Evolutionary conservation across 495 filamentous ascomycete species (phyloP).

Genomic region (Bacidia gigantensis): DNA sequence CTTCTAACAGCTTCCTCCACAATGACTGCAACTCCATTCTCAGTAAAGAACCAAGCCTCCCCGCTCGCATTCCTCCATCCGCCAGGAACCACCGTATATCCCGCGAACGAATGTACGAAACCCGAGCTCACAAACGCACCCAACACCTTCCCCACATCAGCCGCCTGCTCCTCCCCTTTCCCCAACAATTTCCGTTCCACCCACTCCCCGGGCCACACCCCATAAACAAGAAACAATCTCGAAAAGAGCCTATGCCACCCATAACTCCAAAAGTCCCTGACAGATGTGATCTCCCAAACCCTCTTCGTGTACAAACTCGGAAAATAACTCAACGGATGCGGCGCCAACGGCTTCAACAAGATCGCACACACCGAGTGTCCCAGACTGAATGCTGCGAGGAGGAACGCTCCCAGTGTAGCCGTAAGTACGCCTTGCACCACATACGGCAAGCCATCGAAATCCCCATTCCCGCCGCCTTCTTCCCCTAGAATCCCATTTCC

Average conservation of each 20-base stretch:
- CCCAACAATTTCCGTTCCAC: conserved; percentile 15
- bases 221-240: conserved; percentile 17
- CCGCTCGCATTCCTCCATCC: conserved; percentile 13
- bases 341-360: conserved; percentile 12
- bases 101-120: conserved; percentile 18
- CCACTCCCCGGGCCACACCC: conserved; percentile 20
- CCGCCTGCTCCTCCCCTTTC: conserved; percentile 4
- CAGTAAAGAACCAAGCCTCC: conserved; percentile 17
- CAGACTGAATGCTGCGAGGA: conserved; percentile 15
- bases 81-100: conserved; percentile 14
- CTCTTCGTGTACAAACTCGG: conserved; percentile 16
- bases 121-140: conserved; percentile 17
- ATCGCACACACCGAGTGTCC: conserved; percentile 16
- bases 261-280: conserved; percentile 19
- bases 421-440: conserved; percentile 13
- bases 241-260: conserved; percentile 21
- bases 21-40: conserved; percentile 16
- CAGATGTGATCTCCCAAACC: conserved; percentile 13
- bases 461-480: neutral
- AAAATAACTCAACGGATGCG: conserved; percentile 19
- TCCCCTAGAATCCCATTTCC: too few species aligned
- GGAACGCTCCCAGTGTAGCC: conserved; percentile 15
- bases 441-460: conserved; percentile 13
- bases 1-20: conserved; percentile 14
- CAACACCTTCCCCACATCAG: conserved; percentile 18